Conservation (phyloP, 495 filamentous ascomycete genomes). For the Neurospora sp. region DNA sequence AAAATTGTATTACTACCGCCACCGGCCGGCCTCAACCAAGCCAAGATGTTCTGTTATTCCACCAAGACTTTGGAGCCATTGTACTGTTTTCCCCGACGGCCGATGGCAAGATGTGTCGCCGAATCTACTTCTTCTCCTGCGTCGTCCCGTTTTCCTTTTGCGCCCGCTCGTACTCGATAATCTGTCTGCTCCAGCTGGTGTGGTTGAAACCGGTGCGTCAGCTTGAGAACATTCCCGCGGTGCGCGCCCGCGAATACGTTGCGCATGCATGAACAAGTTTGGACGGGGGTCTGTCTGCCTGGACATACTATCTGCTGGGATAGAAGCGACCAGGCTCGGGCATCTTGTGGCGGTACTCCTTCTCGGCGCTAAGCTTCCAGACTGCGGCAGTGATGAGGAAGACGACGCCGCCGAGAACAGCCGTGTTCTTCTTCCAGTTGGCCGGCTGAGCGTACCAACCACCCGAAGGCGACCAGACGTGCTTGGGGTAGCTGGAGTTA, state of each 20-base stretch:
- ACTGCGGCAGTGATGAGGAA: constrained; percentile 62
- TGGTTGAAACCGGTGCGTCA: not conserved
- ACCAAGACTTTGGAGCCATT: not conserved
- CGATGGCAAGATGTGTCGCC: not conserved
- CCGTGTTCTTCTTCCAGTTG: constrained; percentile 94
- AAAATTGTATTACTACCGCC: not conserved
- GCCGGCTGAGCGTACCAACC: constrained; percentile 91
- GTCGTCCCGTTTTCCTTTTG: constrained; percentile 39
- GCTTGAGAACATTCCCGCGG: not conserved
- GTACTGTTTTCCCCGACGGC: not conserved
- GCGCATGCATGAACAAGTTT: not conserved
- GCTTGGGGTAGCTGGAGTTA: constrained; percentile 76
- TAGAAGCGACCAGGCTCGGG: constrained; percentile 82
- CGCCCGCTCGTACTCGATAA: constrained; percentile 74
- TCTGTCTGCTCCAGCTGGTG: constrained; percentile 80
- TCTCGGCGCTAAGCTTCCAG: constrained; percentile 75
- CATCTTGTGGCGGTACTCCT: constrained; percentile 71
- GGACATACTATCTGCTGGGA: constrained; percentile 87
- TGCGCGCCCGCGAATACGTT: not conserved
- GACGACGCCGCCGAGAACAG: constrained; percentile 64
- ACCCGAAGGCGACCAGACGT: constrained; percentile 97
- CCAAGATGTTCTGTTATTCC: not conserved
- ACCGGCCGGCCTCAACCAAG: not conserved
- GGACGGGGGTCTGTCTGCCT: not conserved
- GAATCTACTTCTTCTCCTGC: constrained; percentile 7